These are phyloP conservation scores for Calonectria leucothoes DNA, from an alignment of 2,329 filamentous ascomycete species.

Conservation along the genomic window DNA sequence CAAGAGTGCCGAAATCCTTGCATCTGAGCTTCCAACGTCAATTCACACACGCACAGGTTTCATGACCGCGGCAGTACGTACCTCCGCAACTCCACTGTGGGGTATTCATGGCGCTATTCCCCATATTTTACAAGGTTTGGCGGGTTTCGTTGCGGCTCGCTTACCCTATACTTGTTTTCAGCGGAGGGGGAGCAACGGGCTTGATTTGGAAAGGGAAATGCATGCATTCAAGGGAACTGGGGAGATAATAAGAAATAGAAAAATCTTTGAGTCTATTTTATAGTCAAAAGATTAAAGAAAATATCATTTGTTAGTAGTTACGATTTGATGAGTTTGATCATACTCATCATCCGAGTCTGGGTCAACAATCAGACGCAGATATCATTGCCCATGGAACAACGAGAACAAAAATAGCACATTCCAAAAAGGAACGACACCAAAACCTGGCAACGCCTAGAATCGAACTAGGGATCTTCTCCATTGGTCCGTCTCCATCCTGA, in stretches of 20 bases:
- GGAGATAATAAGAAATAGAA: neutral
- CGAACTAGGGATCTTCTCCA: conserved; percentile 55
- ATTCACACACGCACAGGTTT: conserved; percentile 26
- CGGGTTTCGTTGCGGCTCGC: neutral
- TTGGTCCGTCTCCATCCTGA: neutral
- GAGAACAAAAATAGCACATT: neutral
- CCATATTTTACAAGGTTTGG: neutral
- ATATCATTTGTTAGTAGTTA: neutral
- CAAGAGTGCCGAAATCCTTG: conserved; percentile 32
- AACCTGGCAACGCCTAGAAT: conserved; percentile 54
- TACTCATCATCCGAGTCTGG: too few relatives aligned
- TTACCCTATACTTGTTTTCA: neutral
- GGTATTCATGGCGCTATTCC: conserved; percentile 46
- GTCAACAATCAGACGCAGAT: too few relatives aligned
- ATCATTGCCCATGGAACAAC: too few relatives aligned
- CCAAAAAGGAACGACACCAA: too few relatives aligned
- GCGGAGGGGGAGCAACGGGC: neutral
- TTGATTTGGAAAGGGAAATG: neutral
- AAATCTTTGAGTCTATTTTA: neutral
- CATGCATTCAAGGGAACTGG: neutral
- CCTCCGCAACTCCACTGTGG: conserved; percentile 1
- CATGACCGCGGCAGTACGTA: conserved; percentile 9
- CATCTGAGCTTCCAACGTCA: conserved; percentile 37
- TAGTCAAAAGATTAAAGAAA: neutral
- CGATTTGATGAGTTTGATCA: too few relatives aligned